These are phyloP conservation scores for Alliaria petiolata DNA, from an alignment of 345 rosid species.

Conservation along the genomic window DNA sequence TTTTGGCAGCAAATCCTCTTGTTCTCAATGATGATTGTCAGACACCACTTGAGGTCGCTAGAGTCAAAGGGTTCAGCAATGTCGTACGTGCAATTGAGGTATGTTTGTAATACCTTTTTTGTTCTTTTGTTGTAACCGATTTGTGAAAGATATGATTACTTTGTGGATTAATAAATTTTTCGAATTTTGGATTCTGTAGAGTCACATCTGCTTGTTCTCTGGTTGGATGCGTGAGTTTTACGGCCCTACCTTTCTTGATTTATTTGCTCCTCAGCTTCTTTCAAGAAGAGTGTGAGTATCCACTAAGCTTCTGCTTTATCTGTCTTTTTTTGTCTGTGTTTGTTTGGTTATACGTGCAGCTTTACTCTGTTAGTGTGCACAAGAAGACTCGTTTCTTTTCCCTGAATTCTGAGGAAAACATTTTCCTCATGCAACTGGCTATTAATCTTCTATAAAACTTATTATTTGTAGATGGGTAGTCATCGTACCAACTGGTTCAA, in stretches of 20 bases:
- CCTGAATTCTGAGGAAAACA: not conserved
- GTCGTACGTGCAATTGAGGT: constrained; percentile 94
- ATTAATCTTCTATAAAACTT: constrained; percentile 1
- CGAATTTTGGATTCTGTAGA: constrained; percentile 38
- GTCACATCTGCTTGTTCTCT: constrained; percentile 76
- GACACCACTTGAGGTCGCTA: constrained; percentile 87
- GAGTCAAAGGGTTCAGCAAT: constrained; percentile 64
- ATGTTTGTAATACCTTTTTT: not conserved
- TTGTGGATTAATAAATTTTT: not conserved
- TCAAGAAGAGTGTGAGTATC: constrained; percentile 81
- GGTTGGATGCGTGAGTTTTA: constrained; percentile 94
- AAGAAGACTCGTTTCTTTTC: not conserved
- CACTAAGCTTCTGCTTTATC: not conserved
- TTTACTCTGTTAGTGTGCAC: not conserved
- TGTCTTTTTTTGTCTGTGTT: not conserved
- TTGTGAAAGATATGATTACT: not conserved
- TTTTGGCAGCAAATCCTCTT: constrained; percentile 72
- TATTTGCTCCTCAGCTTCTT: constrained; percentile 73
- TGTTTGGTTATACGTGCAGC: not conserved
- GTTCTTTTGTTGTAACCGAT: not conserved
- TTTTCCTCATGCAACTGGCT: not conserved
- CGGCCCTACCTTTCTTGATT: constrained; percentile 83
- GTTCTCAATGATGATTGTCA: constrained; percentile 84
- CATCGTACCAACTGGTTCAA: constrained; percentile 78
- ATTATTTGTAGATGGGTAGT: constrained; percentile 76